Base-by-base conservation (phyloP, 495 filamentous ascomycete species). In the Podospora pseudocomata region DNA sequence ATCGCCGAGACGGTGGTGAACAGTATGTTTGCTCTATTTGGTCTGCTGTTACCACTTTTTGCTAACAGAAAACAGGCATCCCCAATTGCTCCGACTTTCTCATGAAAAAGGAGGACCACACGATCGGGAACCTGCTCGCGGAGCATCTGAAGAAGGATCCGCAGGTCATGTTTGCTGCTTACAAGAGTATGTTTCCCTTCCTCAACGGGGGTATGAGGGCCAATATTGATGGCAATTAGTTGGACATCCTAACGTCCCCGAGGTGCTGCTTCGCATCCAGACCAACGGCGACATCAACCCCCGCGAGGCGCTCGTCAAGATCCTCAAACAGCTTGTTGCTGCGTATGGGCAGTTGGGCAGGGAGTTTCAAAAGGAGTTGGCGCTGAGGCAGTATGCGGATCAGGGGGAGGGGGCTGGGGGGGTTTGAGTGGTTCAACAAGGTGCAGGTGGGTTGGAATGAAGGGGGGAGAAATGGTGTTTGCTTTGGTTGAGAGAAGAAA, bases 91-190 rank as follows among this genome's bases (percentile, higher is more conserved):
- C 93, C 19, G 90, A 96, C 76, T 98, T 99, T 82, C 90, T 89
- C 64, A 90, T 99, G 80, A 89, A 92, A 77, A 97, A 97, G 79
- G 96, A 99, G 76, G 96, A 99, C 76, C 95, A 98, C 79, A 98
- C 96, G 0, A 85, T 99, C 58, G 95, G 88, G 67, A 97, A 98
- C 76, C 84, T 98, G 68, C 86, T 99, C 56, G 86, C 88, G 66
- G 86, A 89, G 64, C 91, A 92, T 68, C 90, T 98, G 59, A 85
- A 92, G 73, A 88, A 91, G 75, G 89, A 89, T 63, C 81, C 85
- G 13, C 87, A 96, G 75, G 92, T 98, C 66, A 78, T 87, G 68
- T 95, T 97, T 80, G 88, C 92, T 59, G 95, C 87, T 4, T 98
- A 98, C 85, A 93, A 93, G 80, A 81, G 91, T 91, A 82, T 66